Percentiles rank a stretch among this genome's conserved stretches.
These are phyloP conservation scores for Didymosphaeria variabile DNA, from an alignment of 2,329 filamentous ascomycete genomes.

Conservation along the genomic window DNA sequence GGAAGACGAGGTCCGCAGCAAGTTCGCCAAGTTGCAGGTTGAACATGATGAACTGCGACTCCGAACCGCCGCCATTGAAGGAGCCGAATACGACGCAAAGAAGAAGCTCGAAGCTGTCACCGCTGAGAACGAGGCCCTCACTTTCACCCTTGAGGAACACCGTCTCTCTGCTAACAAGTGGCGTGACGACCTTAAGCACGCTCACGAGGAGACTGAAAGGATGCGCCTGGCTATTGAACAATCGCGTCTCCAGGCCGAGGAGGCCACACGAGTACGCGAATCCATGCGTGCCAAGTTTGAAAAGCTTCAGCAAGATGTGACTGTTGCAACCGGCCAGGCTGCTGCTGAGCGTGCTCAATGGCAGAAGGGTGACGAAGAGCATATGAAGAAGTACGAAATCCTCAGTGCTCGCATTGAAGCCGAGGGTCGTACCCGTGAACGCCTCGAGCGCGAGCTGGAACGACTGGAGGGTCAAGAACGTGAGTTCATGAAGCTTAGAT, in stretches of 20 bases:
- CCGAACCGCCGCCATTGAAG: constrained; percentile 41
- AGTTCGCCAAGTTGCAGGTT: constrained; percentile 60
- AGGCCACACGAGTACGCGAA: constrained; percentile 85
- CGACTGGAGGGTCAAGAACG: constrained; percentile 68
- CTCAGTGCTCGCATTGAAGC: constrained; percentile 62
- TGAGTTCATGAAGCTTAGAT: constrained; percentile 78
- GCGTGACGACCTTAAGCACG: constrained; percentile 66
- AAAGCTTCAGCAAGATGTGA: constrained; percentile 87
- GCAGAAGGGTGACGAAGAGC: constrained; percentile 72
- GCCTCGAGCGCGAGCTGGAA: constrained; percentile 58
- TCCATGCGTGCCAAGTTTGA: constrained; percentile 85
- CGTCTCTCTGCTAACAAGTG: constrained; percentile 67
- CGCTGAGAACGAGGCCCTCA: constrained; percentile 68
- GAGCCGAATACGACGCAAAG: constrained; percentile 57
- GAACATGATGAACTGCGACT: constrained; percentile 68
- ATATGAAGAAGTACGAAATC: constrained; percentile 62
- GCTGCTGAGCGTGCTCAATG: constrained; percentile 83
- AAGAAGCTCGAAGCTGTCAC: constrained; percentile 63
- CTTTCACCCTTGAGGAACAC: constrained; percentile 71
- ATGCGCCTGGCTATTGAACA: constrained; percentile 77
- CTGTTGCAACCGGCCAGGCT: constrained; percentile 78
- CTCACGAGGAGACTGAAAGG: constrained; percentile 66
- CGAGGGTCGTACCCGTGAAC: constrained; percentile 54
- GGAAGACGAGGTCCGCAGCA: constrained; percentile 59
- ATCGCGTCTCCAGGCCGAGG: constrained; percentile 80